Evolutionary conservation across 352 stramenopile species (phyloP).

Genomic region (Globisporangium emineosum): DNA sequence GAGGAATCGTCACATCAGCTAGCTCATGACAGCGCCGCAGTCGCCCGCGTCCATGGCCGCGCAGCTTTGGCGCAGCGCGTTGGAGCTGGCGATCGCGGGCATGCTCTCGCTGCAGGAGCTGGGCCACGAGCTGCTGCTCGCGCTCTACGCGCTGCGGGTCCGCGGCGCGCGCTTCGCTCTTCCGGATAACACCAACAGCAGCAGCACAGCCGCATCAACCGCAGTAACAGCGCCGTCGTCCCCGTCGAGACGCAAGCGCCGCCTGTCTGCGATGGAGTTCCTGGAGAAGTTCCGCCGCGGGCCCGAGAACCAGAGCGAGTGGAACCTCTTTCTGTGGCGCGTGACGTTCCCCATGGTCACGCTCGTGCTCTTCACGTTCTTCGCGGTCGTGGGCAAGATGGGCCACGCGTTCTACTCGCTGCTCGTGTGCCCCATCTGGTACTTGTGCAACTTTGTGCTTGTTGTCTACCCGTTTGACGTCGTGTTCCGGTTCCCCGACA

Average conservation of each 20-base stretch:
- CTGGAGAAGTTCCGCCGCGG: constrained; percentile 72
- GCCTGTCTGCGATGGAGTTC: constrained; percentile 36
- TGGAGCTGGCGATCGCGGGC: constrained; percentile 19
- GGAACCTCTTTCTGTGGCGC: constrained; percentile 79
- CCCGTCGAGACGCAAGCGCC: background rate
- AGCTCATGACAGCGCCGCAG: background rate
- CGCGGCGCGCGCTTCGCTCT: constrained; percentile 9
- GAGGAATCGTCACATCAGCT: background rate
- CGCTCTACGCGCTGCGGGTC: constrained; percentile 14
- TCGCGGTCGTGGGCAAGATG: constrained; percentile 60
- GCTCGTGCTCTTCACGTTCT: constrained; percentile 69
- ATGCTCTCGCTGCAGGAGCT: constrained; percentile 19
- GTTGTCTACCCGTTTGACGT: constrained; percentile 72
- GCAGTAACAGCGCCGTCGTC: constrained; percentile 10
- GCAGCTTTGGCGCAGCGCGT: constrained; percentile 26
- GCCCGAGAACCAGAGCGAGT: constrained; percentile 73
- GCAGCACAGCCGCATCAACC: background rate
- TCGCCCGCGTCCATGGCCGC: background rate
- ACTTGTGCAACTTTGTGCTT: constrained; percentile 70
- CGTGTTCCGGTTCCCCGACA: constrained; percentile 61
- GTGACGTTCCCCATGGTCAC: constrained; percentile 77
- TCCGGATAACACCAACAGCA: background rate
- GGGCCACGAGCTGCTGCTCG: constrained; percentile 11
- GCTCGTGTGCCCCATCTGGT: constrained; percentile 72
- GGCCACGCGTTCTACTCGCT: constrained; percentile 67